These are phyloP conservation scores for Amylocarpus encephaloides DNA, from an alignment of 2,329 filamentous ascomycete genomes.

Conservation along the genomic window DNA sequence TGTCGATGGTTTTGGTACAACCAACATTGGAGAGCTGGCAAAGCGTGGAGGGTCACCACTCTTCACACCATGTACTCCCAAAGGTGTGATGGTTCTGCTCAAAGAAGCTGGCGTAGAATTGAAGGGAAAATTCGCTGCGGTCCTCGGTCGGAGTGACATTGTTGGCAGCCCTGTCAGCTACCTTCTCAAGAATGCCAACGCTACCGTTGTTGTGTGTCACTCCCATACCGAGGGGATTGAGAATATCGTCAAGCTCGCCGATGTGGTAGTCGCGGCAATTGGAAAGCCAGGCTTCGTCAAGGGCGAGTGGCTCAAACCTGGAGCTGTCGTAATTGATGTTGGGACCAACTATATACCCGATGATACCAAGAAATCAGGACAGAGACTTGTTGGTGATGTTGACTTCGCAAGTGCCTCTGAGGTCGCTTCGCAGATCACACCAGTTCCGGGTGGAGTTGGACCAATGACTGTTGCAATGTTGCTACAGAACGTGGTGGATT, in stretches of 20 bases:
- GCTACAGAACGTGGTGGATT: slow-evolving; percentile 87
- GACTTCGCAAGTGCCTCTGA: slow-evolving; percentile 79
- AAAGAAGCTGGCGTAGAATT: slow-evolving; percentile 77
- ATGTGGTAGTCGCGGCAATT: slow-evolving; percentile 88
- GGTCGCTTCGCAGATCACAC: slow-evolving; percentile 89
- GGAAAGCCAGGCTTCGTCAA: slow-evolving; percentile 82
- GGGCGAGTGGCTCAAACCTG: slow-evolving; percentile 91
- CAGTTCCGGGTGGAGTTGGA: slow-evolving; percentile 91
- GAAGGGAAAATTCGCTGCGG: slow-evolving; percentile 86
- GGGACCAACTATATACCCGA: slow-evolving; percentile 95
- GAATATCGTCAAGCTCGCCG: slow-evolving; percentile 71
- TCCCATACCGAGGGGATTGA: slow-evolving; percentile 73
- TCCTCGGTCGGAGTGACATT: slow-evolving; percentile 92
- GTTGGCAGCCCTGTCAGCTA: slow-evolving; percentile 97
- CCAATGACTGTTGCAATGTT: slow-evolving; percentile 99
- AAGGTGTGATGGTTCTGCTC: slow-evolving; percentile 92
- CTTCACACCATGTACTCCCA: slow-evolving; percentile 92
- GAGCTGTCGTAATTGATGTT: slow-evolving; percentile 93
- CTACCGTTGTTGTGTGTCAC: slow-evolving; percentile 94
- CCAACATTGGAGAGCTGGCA: slow-evolving; percentile 93
- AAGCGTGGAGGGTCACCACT: slow-evolving; percentile 86
- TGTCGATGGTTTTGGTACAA: slow-evolving; percentile 91
- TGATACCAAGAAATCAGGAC: slow-evolving; percentile 81
- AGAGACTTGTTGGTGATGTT: slow-evolving; percentile 90
- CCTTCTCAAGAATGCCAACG: slow-evolving; percentile 88